These are phyloP conservation scores for Neonectria ditissima DNA, from an alignment of 2,329 filamentous ascomycete species.

Conservation along the genomic window DNA sequence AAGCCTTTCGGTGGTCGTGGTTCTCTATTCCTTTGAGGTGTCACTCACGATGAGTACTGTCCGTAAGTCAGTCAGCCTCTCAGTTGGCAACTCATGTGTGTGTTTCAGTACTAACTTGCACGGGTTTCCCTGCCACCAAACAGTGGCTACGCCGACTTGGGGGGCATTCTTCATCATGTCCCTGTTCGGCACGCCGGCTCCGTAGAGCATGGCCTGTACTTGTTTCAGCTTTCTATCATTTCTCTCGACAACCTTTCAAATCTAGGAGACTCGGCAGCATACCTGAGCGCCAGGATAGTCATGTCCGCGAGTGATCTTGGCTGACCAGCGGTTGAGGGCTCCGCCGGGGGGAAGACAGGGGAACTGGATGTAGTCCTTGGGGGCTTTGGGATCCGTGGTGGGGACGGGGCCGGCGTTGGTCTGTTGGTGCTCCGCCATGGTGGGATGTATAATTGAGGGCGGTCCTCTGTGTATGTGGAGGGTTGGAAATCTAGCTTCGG, in stretches of 20 bases:
- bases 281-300: conserved; percentile 94
- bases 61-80: conserved; percentile 25
- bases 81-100: not conserved
- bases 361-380: conserved; percentile 66
- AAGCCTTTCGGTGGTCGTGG: conserved; percentile 25
- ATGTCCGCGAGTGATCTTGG: conserved; percentile 83
- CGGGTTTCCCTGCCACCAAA: conserved; percentile 98
- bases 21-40: conserved; percentile 24
- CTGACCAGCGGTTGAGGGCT: conserved; percentile 85
- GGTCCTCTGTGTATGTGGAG: not conserved
- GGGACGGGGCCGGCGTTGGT: conserved; percentile 33
- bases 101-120: conserved; percentile 77
- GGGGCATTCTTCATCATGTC: conserved; percentile 90
- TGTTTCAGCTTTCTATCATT: not conserved
- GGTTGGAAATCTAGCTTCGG: not conserved
- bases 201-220: conserved; percentile 89
- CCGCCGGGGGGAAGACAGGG: conserved; percentile 63
- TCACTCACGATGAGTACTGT: conserved; percentile 57
- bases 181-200: conserved; percentile 85
- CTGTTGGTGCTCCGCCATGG: conserved; percentile 45
- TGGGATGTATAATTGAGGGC: conserved; percentile 2
- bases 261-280: conserved; percentile 29
- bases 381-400: conserved; percentile 58
- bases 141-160: conserved; percentile 89
- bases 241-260: not conserved